Evolutionary conservation across 2,329 filamentous ascomycete species (phyloP).

Genomic region (Apiospora koreana): DNA sequence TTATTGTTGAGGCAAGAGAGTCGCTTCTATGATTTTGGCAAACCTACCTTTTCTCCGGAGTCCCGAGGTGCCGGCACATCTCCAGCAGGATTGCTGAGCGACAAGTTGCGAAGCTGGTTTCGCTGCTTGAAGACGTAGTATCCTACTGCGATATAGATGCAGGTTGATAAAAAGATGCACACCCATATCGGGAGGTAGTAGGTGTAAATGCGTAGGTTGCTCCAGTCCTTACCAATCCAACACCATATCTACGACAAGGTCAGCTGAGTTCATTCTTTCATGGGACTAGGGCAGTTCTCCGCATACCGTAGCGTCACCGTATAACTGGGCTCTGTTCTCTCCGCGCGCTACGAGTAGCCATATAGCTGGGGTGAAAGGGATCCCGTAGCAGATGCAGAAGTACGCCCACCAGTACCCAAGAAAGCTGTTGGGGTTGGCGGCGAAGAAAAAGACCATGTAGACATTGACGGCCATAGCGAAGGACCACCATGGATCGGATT

Average conservation of each 20-base stretch:
- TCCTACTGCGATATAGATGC: slow-evolving; percentile 59
- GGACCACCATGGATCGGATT: slow-evolving; percentile 75
- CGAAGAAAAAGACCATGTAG: slow-evolving; percentile 66
- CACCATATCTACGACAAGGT: slow-evolving; percentile 54
- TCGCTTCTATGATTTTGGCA: neutral
- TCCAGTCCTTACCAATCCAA: slow-evolving; percentile 59
- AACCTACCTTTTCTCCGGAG: slow-evolving; percentile 33
- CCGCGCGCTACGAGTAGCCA: slow-evolving; percentile 60
- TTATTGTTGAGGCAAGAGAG: neutral
- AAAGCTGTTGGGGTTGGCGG: slow-evolving; percentile 66
- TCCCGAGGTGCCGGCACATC: slow-evolving; percentile 26
- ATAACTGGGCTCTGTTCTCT: slow-evolving; percentile 41
- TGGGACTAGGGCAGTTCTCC: neutral
- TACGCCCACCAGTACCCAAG: slow-evolving; percentile 73
- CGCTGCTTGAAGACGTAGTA: slow-evolving; percentile 61
- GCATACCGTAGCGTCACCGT: slow-evolving; percentile 59
- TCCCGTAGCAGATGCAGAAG: slow-evolving; percentile 68
- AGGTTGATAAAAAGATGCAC: slow-evolving; percentile 55
- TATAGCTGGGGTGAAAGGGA: slow-evolving; percentile 69
- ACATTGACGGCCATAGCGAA: slow-evolving; percentile 84
- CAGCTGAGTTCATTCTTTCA: neutral
- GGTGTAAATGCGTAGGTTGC: slow-evolving; percentile 58
- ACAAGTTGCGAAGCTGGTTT: slow-evolving; percentile 51
- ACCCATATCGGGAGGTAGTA: slow-evolving; percentile 65
- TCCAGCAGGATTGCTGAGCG: slow-evolving; percentile 42